Conservation (phyloP, 2,329 filamentous ascomycete species). For the Colletotrichum musicola region DNA sequence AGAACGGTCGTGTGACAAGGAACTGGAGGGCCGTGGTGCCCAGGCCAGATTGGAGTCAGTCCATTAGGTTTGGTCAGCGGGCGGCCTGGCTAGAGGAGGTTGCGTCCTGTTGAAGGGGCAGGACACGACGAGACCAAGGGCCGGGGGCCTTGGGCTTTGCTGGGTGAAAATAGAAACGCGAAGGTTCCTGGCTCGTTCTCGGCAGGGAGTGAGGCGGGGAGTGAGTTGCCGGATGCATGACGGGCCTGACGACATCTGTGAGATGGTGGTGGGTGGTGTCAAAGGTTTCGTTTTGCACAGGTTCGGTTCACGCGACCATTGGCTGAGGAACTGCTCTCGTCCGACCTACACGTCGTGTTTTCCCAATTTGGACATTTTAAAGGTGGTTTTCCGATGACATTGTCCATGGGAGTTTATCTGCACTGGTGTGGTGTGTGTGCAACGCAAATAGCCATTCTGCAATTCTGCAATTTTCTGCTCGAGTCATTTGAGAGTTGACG, state of each 20-base stretch:
- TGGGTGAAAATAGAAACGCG: slow-evolving; percentile 3
- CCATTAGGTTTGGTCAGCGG: background rate
- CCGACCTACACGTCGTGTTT: background rate
- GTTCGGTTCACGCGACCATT: slow-evolving; percentile 17
- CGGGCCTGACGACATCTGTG: background rate
- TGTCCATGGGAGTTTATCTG: no score
- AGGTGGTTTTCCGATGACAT: background rate
- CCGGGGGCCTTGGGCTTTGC: no score
- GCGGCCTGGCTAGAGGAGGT: no score
- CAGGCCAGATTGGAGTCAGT: slow-evolving; percentile 2
- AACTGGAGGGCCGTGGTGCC: background rate
- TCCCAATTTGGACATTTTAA: background rate
- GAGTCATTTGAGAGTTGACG: no score
- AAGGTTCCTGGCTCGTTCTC: background rate
- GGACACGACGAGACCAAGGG: background rate
- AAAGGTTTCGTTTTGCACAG: background rate
- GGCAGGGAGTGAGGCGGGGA: slow-evolving; percentile 13
- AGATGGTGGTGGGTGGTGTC: slow-evolving; percentile 3
- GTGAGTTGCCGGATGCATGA: background rate
- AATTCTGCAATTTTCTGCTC: no score
- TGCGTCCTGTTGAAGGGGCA: no score
- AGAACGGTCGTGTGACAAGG: background rate
- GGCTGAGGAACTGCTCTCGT: slow-evolving; percentile 10
- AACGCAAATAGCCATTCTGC: no score
- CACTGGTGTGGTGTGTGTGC: no score